phyloP scores from a whole-genome alignment of 2,329 filamentous ascomycete species.

The Periconia sp. region DNA sequence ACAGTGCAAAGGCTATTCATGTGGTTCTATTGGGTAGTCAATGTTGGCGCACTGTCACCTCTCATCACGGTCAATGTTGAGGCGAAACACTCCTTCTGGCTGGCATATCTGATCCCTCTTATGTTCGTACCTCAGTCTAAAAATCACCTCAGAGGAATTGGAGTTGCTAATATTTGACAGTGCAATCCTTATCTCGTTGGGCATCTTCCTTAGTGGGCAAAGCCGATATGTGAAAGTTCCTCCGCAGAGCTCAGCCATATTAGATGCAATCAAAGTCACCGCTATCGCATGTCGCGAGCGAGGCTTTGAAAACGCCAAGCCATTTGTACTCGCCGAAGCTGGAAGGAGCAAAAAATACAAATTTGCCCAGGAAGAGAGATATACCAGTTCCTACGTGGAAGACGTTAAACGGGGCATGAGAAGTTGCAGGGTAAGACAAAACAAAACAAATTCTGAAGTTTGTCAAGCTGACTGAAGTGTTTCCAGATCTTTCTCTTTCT shows the following conservation, averaged over 20 bases:
- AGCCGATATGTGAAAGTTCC: slow-evolving; percentile 61
- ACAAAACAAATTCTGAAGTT: slow-evolving; percentile 36
- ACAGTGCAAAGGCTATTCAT: slow-evolving; percentile 70
- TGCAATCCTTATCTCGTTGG: slow-evolving; percentile 59
- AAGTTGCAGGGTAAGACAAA: slow-evolving; percentile 72
- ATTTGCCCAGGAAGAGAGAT: too few species aligned
- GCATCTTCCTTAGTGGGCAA: slow-evolving; percentile 63
- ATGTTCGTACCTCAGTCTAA: slow-evolving; percentile 39
- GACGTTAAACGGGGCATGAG: slow-evolving; percentile 79
- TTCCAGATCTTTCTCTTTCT: too few species aligned
- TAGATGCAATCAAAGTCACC: slow-evolving; percentile 67
- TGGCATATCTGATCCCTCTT: slow-evolving; percentile 70
- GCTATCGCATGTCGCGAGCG: slow-evolving; percentile 54
- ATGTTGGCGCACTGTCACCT: slow-evolving; percentile 40
- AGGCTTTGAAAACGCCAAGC: too few species aligned
- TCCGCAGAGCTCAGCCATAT: slow-evolving; percentile 62
- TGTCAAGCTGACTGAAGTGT: slow-evolving; percentile 13
- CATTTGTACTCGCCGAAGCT: too few species aligned
- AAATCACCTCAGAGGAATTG: too few species aligned
- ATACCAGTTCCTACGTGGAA: slow-evolving; percentile 61
- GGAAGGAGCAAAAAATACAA: too few species aligned
- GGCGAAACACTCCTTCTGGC: slow-evolving; percentile 67
- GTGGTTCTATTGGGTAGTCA: slow-evolving; percentile 41
- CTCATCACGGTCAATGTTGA: slow-evolving; percentile 43
- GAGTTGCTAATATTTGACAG: too few species aligned